These are phyloP conservation scores for Trebouxia sp. DNA, from an alignment of 139 green algal species.

Conservation along the genomic window DNA sequence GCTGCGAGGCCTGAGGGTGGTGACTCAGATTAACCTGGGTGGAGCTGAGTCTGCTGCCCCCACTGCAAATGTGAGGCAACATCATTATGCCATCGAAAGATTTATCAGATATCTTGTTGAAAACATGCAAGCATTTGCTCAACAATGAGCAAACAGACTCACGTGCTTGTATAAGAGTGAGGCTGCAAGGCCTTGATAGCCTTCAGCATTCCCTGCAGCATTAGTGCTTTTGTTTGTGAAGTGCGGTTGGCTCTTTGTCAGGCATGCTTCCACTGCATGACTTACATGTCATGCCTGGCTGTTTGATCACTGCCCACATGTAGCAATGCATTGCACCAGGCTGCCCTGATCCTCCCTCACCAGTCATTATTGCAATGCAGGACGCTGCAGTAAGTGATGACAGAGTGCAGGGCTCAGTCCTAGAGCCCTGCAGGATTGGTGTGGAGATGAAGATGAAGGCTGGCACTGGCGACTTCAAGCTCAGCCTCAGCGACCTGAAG, in stretches of 20 bases:
- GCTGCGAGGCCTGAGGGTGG: slow-evolving; percentile 51
- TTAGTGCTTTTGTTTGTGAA: no score
- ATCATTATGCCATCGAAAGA: not conserved
- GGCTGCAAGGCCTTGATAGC: no score
- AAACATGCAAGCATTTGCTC: no score
- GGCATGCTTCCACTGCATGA: no score
- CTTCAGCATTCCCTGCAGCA: no score
- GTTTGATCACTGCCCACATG: not conserved
- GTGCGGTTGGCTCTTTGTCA: no score
- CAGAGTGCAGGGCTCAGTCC: slow-evolving; percentile 43
- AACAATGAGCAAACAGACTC: no score
- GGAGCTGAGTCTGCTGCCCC: not conserved
- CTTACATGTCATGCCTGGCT: no score
- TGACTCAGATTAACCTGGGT: slow-evolving; percentile 37
- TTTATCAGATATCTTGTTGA: no score
- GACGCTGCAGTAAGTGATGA: not conserved
- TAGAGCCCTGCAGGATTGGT: slow-evolving; percentile 54
- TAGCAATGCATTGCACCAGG: no score
- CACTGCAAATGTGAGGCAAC: not conserved
- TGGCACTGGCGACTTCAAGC: slow-evolving; percentile 41
- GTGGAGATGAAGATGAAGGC: slow-evolving; percentile 47
- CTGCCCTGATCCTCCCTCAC: no score
- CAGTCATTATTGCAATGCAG: not conserved
- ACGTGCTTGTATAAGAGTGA: no score
- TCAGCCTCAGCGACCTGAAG: slow-evolving; percentile 54